A percentile compares a stretch with the other conserved stretches of the same genome.
Conservation (phyloP, 2,329 filamentous ascomycete species). For the Colletotrichum horii region DNA sequence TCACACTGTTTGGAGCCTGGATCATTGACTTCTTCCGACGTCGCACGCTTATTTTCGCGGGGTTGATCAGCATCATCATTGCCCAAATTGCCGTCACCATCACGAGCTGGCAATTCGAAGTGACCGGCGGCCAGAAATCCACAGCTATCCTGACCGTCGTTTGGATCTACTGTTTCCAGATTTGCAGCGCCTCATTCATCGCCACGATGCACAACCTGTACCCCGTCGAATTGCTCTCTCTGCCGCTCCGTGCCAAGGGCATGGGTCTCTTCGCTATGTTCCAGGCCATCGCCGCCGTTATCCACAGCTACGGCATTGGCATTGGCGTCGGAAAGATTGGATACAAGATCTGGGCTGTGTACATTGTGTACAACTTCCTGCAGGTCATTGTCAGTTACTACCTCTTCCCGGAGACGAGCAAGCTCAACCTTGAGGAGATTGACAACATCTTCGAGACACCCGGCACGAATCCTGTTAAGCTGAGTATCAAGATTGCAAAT, state of each 20-base stretch:
- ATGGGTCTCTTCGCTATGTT: slow-evolving; percentile 51
- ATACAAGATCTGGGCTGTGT: slow-evolving; percentile 57
- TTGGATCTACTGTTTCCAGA: slow-evolving; percentile 54
- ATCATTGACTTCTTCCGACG: slow-evolving; percentile 46
- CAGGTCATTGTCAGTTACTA: slow-evolving; percentile 53
- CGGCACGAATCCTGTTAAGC: slow-evolving; percentile 14
- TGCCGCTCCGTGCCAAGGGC: slow-evolving; percentile 47
- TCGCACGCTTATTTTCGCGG: slow-evolving; percentile 40
- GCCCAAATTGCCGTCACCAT: slow-evolving; percentile 51
- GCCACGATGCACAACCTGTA: slow-evolving; percentile 55
- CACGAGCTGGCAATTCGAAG: slow-evolving; percentile 49
- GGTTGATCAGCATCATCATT: slow-evolving; percentile 40
- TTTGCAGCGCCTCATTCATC: slow-evolving; percentile 48
- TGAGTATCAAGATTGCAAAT: slow-evolving; percentile 21
- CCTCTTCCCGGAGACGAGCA: slow-evolving; percentile 57
- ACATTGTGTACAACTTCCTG: slow-evolving; percentile 53
- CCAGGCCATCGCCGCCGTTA: slow-evolving; percentile 46
- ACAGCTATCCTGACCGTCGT: slow-evolving; percentile 46
- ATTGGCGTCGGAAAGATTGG: slow-evolving; percentile 50
- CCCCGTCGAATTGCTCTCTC: slow-evolving; percentile 47
- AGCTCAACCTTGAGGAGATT: slow-evolving; percentile 59
- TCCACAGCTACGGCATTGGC: slow-evolving; percentile 51
- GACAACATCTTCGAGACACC: slow-evolving; percentile 55
- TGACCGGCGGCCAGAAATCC: slow-evolving; percentile 2
- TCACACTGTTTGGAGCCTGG: slow-evolving; percentile 45